Evolutionary conservation across 1,139 yeast species (phyloP), one percentile per base, ranked within the genome.

Genomic region (Sugiyamaella castrensis): DNA sequence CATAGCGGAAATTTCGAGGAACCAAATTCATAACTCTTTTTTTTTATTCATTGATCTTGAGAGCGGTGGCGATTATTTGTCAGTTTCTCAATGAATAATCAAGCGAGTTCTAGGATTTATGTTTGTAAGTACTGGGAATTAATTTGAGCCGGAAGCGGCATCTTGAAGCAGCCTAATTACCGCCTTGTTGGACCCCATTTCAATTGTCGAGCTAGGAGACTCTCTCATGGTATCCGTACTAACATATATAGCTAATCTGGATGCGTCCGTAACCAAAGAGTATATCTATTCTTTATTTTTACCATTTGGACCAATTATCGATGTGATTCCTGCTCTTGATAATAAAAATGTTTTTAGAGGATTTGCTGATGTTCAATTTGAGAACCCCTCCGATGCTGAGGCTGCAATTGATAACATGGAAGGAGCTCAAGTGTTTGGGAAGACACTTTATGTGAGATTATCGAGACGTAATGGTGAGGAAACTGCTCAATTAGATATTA

Each of bases 391-490:
- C 2, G 72, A 69, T 47, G 72, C 71, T 1, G 60, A 50, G 30
- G 66, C 68, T 1, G 73, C 73, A 0, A 54, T 65, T 8, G 72
- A 69, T 40, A 69, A 69, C 48, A 62, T 69, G 67, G 64, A 69
- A 36, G 61, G 63, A 4, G 53, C 67, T 1, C 63, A 61, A 33
- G 50, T 68, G n/a, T 54, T 53, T 27, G 68, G 67, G 12, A 52
- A 53, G 32, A 57, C 59, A 7, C 45, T 69, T 29, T 52, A 60
- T 32, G 72, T 68, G 2, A 33, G 60, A 10, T 46, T 43, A 10
- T 60, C 65, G 5, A 53, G 53, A 26, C 15, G 39, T 16, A 45
- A 29, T 43, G 24, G 24, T 19, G 33, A 47, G 29, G 36, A 36
- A 33, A 28, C 37, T 24, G 32, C 43, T 27, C 41, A 40, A 8